phyloP scores from a whole-genome alignment of 768 basidiomycete genomes.

The Suillus luteus region DNA sequence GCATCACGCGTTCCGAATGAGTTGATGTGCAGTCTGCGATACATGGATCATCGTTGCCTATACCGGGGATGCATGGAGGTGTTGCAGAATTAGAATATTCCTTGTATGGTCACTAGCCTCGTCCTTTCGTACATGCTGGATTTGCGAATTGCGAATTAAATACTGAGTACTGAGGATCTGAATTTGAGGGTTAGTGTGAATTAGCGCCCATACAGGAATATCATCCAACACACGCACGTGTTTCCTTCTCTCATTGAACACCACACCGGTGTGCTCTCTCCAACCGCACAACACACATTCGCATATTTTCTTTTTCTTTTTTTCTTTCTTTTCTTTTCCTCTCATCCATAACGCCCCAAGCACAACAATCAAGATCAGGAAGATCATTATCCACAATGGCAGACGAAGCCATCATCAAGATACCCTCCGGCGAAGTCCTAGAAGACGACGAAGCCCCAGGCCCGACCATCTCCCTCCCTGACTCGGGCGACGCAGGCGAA shows the following conservation, averaged over 20 bases:
- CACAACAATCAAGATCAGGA: neutral
- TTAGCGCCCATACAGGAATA: neutral
- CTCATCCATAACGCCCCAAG: neutral
- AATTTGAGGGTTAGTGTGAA: neutral
- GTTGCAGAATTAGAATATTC: neutral
- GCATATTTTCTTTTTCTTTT: conserved; percentile 10
- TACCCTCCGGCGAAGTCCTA: conserved; percentile 12
- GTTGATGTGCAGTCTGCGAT: neutral
- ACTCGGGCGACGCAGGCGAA: conserved; percentile 72
- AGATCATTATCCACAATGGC: conserved; percentile 21
- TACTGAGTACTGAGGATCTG: neutral
- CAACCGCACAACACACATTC: neutral
- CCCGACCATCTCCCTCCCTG: conserved; percentile 67
- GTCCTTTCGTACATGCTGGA: neutral
- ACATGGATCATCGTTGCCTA: neutral
- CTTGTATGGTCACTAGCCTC: neutral
- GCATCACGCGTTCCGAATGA: neutral
- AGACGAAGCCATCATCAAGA: conserved; percentile 17
- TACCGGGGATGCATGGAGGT: neutral
- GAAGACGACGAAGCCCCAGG: conserved; percentile 54
- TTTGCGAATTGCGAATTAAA: neutral
- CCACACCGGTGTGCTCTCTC: neutral
- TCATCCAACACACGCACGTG: neutral
- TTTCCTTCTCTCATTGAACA: conserved; percentile 4
- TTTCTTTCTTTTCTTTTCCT: neutral